phyloP scores from a whole-genome alignment of 352 stramenopile genomes.

The Globisporangium cylindrosporum region DNA sequence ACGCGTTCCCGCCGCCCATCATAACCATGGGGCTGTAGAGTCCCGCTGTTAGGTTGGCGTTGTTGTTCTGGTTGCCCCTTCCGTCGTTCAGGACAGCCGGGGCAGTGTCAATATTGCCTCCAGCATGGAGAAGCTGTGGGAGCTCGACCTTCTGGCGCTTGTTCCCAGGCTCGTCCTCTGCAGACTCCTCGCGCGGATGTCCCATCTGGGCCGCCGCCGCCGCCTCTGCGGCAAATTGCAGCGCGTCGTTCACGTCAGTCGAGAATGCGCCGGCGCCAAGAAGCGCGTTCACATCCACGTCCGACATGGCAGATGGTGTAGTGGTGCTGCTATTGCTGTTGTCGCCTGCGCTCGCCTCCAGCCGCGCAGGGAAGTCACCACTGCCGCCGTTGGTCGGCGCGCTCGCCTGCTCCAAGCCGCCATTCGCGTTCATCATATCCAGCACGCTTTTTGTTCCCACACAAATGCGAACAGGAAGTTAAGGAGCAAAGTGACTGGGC shows the following conservation, averaged over 20 bases:
- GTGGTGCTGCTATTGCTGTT: neutral
- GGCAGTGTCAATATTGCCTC: neutral
- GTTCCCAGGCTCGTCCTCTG: conserved; percentile 1
- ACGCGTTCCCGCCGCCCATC: neutral
- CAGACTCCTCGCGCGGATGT: neutral
- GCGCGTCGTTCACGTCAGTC: conserved; percentile 6
- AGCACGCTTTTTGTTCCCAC: conserved; percentile 12
- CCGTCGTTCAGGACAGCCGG: conserved; percentile 5
- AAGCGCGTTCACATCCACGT: neutral
- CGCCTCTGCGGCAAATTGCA: neutral
- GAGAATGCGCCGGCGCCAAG: neutral
- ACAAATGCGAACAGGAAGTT: neutral
- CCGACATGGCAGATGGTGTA: neutral
- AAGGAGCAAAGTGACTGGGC: neutral
- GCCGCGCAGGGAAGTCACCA: neutral
- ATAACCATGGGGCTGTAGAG: conserved; percentile 1
- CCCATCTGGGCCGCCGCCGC: neutral
- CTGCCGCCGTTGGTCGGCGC: conserved; percentile 9
- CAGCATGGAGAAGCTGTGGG: neutral
- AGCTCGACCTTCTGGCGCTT: conserved; percentile 12
- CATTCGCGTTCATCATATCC: conserved; percentile 21
- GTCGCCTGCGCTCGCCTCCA: neutral
- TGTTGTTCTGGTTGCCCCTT: neutral
- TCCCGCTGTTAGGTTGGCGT: neutral
- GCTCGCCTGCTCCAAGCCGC: conserved; percentile 13